Conservation (phyloP, 345 rosid genomes). For the Abelmoschus esculentus region DNA sequence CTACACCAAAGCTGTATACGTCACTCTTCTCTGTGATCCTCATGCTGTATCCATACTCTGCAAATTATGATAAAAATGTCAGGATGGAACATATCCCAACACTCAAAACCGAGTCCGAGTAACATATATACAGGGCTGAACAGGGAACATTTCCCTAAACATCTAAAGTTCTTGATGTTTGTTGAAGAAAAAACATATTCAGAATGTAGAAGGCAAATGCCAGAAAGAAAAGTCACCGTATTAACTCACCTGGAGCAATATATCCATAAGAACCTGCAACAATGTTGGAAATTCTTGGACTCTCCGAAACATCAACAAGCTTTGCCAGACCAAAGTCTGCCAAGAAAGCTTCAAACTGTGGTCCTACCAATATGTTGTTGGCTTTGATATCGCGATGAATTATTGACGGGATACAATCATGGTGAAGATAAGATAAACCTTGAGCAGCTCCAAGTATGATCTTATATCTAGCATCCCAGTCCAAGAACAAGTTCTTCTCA, state of each 20-base stretch:
- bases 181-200: too few relatives aligned
- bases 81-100: too few relatives aligned
- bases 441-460: constrained; percentile 62
- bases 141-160: not conserved
- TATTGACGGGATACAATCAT: constrained; percentile 62
- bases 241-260: constrained; percentile 62
- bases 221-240: too few relatives aligned
- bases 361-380: constrained; percentile 62
- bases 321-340: constrained; percentile 76
- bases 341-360: constrained; percentile 52
- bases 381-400: constrained; percentile 69
- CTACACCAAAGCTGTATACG: constrained; percentile 73
- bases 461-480: constrained; percentile 64
- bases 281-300: constrained; percentile 33
- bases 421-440: constrained; percentile 68
- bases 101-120: too few relatives aligned
- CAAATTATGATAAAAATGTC: constrained; percentile 5
- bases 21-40: constrained; percentile 67
- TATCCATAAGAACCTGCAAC: constrained; percentile 75
- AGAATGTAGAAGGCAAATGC: too few relatives aligned
- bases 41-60: constrained; percentile 67
- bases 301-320: constrained; percentile 41
- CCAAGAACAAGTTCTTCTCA: constrained; percentile 37
- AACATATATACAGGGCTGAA: not conserved
- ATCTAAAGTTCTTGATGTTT: too few relatives aligned